Evolutionary conservation across 140 eudicot species (phyloP), one percentile per base, ranked within the genome.

Genomic region (Flaveria floridana): DNA sequence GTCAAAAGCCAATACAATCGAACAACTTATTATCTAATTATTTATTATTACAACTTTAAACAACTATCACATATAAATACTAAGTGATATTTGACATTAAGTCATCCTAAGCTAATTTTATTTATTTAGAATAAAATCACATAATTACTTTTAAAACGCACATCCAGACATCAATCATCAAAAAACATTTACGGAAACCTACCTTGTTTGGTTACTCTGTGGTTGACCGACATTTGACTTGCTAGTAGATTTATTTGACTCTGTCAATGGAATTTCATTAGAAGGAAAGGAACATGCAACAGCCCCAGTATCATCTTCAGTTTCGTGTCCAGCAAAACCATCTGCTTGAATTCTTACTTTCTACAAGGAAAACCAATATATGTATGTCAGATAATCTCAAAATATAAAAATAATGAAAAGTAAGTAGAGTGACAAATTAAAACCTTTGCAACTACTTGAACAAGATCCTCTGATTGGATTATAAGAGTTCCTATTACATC

Each of bases 391-490:
- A 7, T 57, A 48, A 37, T 46, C 28, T 15, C 16, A 50, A 28
- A 71, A 41, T 74, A 50, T 7, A 34, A 44, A 8, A 11, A 7
- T 2, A 2, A 46, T 21, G 15, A 23, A 79, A 25, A 55, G 26
- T 10, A 48, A 41, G 19, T 42, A 18, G 12, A 37, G 20, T 18
- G 70, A 51, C 25, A 13, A 7, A 74, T 85, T n/a, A 7, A 73
- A 80, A 70, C 99, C 99, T 90, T 88, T 1, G 96, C 92, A 80
- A 93, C 91, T 57, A 93, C 94, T 90, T 93, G 99, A 70, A 88
- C 99, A 70, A 93, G 94, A 88, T 93, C 94, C 65, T 88, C 86
- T 0, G 96, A 85, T 14, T 41, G 84, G 51, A 93, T 81, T 55
- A 90, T 68, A 26, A 93, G 94, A 50, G 99, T 93, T 61, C 81